Evolutionary conservation across 768 basidiomycete genomes (phyloP).

Genomic region (Tricholoma furcatifolium): DNA sequence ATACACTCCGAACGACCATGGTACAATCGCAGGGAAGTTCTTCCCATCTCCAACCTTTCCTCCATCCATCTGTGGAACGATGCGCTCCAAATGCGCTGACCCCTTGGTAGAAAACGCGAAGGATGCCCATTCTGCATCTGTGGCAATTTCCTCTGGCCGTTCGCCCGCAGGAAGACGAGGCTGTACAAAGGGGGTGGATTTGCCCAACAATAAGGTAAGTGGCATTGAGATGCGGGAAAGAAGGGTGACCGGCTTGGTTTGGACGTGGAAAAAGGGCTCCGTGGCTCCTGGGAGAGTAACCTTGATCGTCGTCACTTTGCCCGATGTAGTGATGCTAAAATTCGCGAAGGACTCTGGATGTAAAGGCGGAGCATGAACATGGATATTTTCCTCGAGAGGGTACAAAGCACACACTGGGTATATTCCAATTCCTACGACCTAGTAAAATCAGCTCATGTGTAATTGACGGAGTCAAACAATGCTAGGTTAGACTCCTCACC

Average conservation of each 20-base stretch:
- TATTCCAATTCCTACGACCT: constrained; percentile 36
- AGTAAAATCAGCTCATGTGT: not conserved
- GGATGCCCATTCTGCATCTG: constrained; percentile 17
- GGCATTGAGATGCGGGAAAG: constrained; percentile 24
- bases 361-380: not conserved
- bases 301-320: constrained; percentile 22
- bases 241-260: constrained; percentile 23
- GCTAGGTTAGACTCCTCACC: constrained; percentile 22
- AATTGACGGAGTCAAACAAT: too few relatives aligned
- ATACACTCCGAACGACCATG: constrained; percentile 20
- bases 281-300: constrained; percentile 20
- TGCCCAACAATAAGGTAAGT: constrained; percentile 17
- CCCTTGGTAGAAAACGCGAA: constrained; percentile 17
- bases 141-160: constrained; percentile 21
- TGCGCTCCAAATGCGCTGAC: constrained; percentile 5
- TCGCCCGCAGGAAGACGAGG: constrained; percentile 24
- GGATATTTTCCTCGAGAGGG: not conserved
- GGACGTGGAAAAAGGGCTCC: constrained; percentile 30
- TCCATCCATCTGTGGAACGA: constrained; percentile 15
- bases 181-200: constrained; percentile 16
- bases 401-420: constrained; percentile 30
- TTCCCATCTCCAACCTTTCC: constrained; percentile 25
- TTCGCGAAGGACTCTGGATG: constrained; percentile 27
- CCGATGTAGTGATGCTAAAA: constrained; percentile 22
- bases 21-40: constrained; percentile 24